phyloP scores from a whole-genome alignment of 2,329 filamentous ascomycete species.

The Trichophaea hybrida region DNA sequence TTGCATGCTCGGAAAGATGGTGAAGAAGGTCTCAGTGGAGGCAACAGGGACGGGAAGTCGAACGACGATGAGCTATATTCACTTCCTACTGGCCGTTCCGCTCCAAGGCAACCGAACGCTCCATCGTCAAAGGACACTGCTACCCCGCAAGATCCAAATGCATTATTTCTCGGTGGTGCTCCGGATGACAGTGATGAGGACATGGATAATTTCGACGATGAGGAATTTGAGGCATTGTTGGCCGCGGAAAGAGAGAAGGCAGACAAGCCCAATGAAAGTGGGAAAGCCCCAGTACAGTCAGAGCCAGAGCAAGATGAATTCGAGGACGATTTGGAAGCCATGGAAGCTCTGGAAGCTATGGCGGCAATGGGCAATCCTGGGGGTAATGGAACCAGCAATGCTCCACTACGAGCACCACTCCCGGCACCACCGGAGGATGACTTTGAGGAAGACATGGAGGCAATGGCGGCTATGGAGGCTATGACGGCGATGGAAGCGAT shows the following conservation, averaged over 20 bases:
- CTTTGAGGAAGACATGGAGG: conserved; percentile 51
- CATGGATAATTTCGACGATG: conserved; percentile 20
- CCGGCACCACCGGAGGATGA: conserved; percentile 28
- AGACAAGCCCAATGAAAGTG: conserved; percentile 1
- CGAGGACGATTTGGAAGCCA: conserved; percentile 6
- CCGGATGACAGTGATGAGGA: conserved; percentile 19
- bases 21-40: conserved; percentile 3
- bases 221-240: conserved; percentile 29
- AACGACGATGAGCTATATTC: conserved; percentile 18
- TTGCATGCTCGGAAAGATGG: conserved; percentile 1
- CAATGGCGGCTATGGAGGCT: conserved; percentile 41
- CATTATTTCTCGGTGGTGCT: conserved; percentile 7
- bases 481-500: too few relatives aligned
- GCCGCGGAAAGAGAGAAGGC: conserved; percentile 13
- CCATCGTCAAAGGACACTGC: not conserved
- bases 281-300: conserved; percentile 13
- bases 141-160: conserved; percentile 3
- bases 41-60: not conserved
- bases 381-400: not conserved
- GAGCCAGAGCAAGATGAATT: not conserved
- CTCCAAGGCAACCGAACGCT: not conserved
- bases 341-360: conserved; percentile 11
- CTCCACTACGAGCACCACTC: not conserved
- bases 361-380: conserved; percentile 11
- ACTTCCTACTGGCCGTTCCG: conserved; percentile 1